phyloP scores from a whole-genome alignment of 2,329 filamentous ascomycete species.

The Alternaria brassicicola region DNA sequence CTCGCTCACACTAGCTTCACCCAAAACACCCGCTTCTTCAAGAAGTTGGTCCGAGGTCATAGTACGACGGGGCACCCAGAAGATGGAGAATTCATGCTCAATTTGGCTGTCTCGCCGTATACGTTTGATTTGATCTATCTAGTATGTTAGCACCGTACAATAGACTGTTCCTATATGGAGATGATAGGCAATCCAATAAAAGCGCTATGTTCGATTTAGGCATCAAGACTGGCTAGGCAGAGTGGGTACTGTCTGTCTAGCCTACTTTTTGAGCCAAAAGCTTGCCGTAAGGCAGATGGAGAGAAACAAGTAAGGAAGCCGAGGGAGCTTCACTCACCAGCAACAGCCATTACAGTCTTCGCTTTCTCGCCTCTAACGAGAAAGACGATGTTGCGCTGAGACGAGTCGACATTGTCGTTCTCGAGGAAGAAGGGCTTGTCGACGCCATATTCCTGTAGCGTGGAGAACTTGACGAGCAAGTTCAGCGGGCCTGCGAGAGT shows the following conservation, averaged over 20 bases:
- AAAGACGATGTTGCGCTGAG: slow-evolving; percentile 94
- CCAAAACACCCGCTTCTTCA: slow-evolving; percentile 90
- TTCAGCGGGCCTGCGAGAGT: slow-evolving; percentile 88
- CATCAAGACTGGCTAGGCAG: slow-evolving; percentile 63
- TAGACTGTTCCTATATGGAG: slow-evolving; percentile 33
- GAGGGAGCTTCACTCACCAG: slow-evolving; percentile 65
- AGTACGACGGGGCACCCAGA: slow-evolving; percentile 93
- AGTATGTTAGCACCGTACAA: slow-evolving; percentile 56
- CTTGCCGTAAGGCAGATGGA: slow-evolving; percentile 1
- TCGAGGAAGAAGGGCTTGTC: slow-evolving; percentile 97
- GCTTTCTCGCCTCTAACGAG: slow-evolving; percentile 89
- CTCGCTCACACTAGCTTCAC: slow-evolving; percentile 87
- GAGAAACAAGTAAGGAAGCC: slow-evolving; percentile 11
- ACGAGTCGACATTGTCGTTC: slow-evolving; percentile 92
- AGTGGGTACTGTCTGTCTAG: slow-evolving; percentile 60
- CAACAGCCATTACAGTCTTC: slow-evolving; percentile 81
- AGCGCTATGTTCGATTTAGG: slow-evolving; percentile 54
- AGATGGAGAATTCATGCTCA: slow-evolving; percentile 94
- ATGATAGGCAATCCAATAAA: slow-evolving; percentile 36
- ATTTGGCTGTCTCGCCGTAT: slow-evolving; percentile 85
- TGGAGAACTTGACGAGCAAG: slow-evolving; percentile 92
- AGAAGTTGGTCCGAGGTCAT: slow-evolving; percentile 88
- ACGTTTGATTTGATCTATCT: slow-evolving; percentile 84
- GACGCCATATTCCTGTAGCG: slow-evolving; percentile 94
- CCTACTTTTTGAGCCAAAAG: slow-evolving; percentile 64